Evolutionary conservation across 2,329 filamentous ascomycete species (phyloP), one percentile per base, ranked within the genome.

Genomic region (Penicillium sclerotiorum): DNA sequence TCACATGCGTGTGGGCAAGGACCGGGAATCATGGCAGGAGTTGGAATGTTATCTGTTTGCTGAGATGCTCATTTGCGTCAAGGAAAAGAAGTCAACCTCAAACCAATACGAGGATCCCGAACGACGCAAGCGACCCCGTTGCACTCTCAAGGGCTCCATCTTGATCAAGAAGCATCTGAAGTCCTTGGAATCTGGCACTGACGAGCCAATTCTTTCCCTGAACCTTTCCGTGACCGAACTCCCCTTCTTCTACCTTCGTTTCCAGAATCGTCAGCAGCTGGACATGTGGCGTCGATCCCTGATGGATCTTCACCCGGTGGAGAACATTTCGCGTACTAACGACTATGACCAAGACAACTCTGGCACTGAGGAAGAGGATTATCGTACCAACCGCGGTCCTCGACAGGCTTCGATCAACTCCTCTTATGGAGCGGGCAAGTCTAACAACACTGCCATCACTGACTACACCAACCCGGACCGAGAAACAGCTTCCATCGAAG

Each of bases 1-100:
- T 22, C 92, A 88, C 2, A 84, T 99, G 49, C 86, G 90, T 45
- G 94, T 99, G 18, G 94, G 94, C 61, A 99, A 99, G 73, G 94
- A 99, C 71, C 91, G 91, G 59, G 81, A 93, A 57, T 92, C 92
- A 6, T 99, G 94, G 94, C 94, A 99, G 76, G 94, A 97, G 69
- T 76, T 99, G 47, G 92, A 99, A 70, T 99, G 94, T 71, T 99
- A 90, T 69, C 81, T 99, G 23, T 99, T 99, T 67, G 90, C 88
- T 4, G 94, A 99, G 75, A 99, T 99, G 94, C 87, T 99, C 62
- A 99, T 99, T 58, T 99, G 94, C 67, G 91, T 99, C 53, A 99
- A 97, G 73, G 94, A 97, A 74, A 97, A 96, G 81, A 96, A 92
- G 75, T 8, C 77, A 8, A 59, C 77, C 32, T 62, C 70, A 39